Percentiles rank a stretch among this genome's conserved stretches.
Conservation (phyloP, 495 filamentous ascomycete genomes). For the Sordaria brevicollis region DNA sequence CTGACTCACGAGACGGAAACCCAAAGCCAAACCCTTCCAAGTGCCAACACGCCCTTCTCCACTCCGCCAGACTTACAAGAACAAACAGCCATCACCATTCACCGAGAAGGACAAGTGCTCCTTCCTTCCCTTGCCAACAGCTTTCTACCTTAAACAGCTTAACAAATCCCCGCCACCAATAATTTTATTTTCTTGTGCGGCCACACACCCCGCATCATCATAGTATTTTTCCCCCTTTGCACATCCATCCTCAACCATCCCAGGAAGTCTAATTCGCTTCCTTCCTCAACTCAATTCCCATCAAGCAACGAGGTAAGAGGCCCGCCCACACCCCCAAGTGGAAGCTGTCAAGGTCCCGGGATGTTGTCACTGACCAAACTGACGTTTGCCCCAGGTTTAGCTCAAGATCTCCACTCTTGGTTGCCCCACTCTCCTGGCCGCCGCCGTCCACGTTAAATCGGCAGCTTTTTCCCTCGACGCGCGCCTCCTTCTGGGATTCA, state of each 20-base stretch:
- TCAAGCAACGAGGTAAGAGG: neutral
- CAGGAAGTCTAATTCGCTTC: neutral
- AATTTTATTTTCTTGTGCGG: neutral
- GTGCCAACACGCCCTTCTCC: neutral
- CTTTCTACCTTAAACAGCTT: neutral
- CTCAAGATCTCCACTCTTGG: neutral
- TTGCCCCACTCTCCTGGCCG: neutral
- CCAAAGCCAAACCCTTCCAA: neutral
- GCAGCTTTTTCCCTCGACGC: slow-evolving; percentile 1
- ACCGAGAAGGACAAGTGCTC: neutral
- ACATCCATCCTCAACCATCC: neutral
- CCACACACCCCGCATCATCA: neutral
- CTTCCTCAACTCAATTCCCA: neutral
- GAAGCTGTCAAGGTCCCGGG: neutral
- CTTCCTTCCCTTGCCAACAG: neutral
- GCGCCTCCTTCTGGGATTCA: slow-evolving; percentile 7
- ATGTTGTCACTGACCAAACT: neutral
- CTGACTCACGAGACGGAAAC: neutral
- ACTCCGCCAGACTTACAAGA: neutral
- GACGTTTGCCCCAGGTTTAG: neutral
- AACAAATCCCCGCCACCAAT: neutral
- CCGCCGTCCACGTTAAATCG: neutral
- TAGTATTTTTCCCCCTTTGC: neutral
- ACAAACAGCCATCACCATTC: neutral
- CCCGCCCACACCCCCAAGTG: no score